These are phyloP conservation scores for Candida labiduridarum DNA, from an alignment of 1,139 yeast genomes.

Conservation along the genomic window DNA sequence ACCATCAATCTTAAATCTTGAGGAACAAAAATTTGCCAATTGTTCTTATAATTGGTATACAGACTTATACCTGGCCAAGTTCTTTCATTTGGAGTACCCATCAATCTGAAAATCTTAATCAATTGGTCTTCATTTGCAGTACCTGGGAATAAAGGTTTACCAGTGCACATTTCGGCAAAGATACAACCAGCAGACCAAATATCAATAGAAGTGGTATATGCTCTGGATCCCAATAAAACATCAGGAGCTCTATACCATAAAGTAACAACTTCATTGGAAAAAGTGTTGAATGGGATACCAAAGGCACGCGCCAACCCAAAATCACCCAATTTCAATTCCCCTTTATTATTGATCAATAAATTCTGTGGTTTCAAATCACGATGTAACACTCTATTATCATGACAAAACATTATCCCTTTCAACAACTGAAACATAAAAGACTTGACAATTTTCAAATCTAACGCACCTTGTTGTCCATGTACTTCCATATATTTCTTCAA, in stretches of 20 bases:
- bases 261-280: slow-evolving; percentile 96
- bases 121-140: slow-evolving; percentile 94
- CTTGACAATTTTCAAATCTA: slow-evolving; percentile 78
- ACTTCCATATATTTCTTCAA: slow-evolving; percentile 93
- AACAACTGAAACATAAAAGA: slow-evolving; percentile 91
- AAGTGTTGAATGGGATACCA: slow-evolving; percentile 97
- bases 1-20: slow-evolving; percentile 80
- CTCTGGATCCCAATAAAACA: slow-evolving; percentile 90
- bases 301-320: slow-evolving; percentile 97
- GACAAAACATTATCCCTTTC: slow-evolving; percentile 91
- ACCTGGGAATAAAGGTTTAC: slow-evolving; percentile 97
- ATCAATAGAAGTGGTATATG: slow-evolving; percentile 94
- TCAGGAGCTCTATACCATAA: slow-evolving; percentile 99
- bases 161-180: slow-evolving; percentile 96
- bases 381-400: slow-evolving; percentile 91
- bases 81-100: slow-evolving; percentile 96
- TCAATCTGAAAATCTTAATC: slow-evolving; percentile 80
- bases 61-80: slow-evolving; percentile 95
- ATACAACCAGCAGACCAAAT: slow-evolving; percentile 99
- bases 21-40: slow-evolving; percentile 77
- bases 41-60: slow-evolving; percentile 81
- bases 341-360: slow-evolving; percentile 80
- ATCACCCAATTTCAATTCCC: slow-evolving; percentile 93
- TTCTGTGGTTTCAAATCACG: slow-evolving; percentile 97
- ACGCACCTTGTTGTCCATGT: slow-evolving; percentile 79